These are phyloP conservation scores for Salicornia ramosissima DNA, from an alignment of 148 eudicot genomes.

Conservation along the genomic window DNA sequence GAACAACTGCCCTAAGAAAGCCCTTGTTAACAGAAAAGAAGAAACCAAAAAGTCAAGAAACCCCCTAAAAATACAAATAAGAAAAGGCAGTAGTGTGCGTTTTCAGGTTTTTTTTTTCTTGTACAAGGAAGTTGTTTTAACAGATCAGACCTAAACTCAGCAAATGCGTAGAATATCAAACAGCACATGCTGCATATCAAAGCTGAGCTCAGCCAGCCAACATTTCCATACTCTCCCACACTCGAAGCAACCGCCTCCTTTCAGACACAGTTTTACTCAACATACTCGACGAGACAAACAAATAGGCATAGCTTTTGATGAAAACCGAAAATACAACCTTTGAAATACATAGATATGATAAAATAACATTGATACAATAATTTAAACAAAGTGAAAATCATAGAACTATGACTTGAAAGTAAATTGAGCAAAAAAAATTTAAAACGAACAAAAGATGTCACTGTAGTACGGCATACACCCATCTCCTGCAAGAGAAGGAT, in stretches of 20 bases:
- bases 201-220: constrained; percentile 7
- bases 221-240: not conserved
- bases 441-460: not conserved
- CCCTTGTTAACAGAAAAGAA: not conserved
- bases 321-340: too few species aligned
- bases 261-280: not conserved
- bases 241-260: not conserved
- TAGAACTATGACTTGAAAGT: too few species aligned
- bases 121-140: not conserved
- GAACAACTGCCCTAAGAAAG: not conserved
- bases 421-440: not conserved
- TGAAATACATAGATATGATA: too few species aligned
- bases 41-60: not conserved
- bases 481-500: not conserved
- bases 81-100: too few species aligned
- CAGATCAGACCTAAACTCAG: constrained; percentile 8
- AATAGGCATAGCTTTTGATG: too few species aligned
- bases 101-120: too few species aligned
- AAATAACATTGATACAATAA: too few species aligned
- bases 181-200: constrained; percentile 18
- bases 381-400: too few species aligned
- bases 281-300: too few species aligned
- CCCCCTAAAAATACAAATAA: too few species aligned
- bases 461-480: not conserved
- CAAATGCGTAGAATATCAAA: constrained; percentile 1